phyloP scores from a whole-genome alignment of 768 basidiomycete genomes.

The Lanmaoa pseudosensibilis region DNA sequence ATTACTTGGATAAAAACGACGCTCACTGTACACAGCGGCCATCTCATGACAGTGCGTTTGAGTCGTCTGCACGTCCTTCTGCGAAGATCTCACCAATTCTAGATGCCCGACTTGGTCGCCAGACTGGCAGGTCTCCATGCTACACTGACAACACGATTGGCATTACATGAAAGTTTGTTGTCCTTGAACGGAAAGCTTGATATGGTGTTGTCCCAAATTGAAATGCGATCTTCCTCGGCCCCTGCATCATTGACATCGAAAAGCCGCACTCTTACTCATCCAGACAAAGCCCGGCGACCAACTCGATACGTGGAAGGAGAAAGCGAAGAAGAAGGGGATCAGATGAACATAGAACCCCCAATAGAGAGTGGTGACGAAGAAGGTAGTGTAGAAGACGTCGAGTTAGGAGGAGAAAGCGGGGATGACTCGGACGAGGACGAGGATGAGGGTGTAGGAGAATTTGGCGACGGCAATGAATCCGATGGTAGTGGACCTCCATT shows the following conservation, averaged over 20 bases:
- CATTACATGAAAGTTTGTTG: constrained; percentile 81
- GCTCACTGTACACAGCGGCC: constrained; percentile 80
- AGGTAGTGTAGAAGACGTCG: constrained; percentile 78
- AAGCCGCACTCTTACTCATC: constrained; percentile 36
- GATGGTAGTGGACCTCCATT: constrained; percentile 40
- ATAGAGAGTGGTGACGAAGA: constrained; percentile 64
- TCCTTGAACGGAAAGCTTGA: constrained; percentile 88
- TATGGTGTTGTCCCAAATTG: constrained; percentile 91
- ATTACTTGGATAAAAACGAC: constrained; percentile 81
- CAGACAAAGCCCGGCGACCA: constrained; percentile 41
- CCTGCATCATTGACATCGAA: constrained; percentile 54
- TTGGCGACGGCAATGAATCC: constrained; percentile 40
- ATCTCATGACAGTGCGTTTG: constrained; percentile 86
- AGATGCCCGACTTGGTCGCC: constrained; percentile 93
- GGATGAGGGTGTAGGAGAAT: constrained; percentile 43
- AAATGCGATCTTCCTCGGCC: constrained; percentile 75
- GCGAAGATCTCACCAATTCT: constrained; percentile 9
- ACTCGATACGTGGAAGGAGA: constrained; percentile 77
- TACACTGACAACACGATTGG: constrained; percentile 74
- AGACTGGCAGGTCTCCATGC: constrained; percentile 84
- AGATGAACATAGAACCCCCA: constrained; percentile 58
- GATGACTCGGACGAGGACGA: constrained; percentile 48
- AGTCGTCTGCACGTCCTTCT: neutral
- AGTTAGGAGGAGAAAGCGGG: constrained; percentile 65
- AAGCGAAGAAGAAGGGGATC: constrained; percentile 65